phyloP scores from a whole-genome alignment of 2,329 filamentous ascomycete genomes.

The Aspergillus melleus region DNA sequence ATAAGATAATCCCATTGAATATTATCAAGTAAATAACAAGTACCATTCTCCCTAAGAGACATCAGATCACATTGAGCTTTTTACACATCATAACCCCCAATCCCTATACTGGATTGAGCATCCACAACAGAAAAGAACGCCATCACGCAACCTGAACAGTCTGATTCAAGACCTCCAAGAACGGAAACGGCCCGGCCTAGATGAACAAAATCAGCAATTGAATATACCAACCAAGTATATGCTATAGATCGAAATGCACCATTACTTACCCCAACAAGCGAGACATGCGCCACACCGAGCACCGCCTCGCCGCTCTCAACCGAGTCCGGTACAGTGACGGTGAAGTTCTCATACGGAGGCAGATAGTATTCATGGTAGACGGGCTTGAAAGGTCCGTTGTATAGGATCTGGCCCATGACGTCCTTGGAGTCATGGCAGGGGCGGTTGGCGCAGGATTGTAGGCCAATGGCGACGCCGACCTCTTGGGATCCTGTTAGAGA shows the following conservation, averaged over 20 bases:
- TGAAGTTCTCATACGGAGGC: conserved; percentile 34
- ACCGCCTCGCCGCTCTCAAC: conserved; percentile 17
- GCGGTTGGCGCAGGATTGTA: conserved; percentile 24
- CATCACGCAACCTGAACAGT: conserved; percentile 24
- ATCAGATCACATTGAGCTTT: neutral
- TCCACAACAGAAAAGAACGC: neutral
- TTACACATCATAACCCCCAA: neutral
- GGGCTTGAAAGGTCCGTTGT: conserved; percentile 30
- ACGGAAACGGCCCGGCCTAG: conserved; percentile 24
- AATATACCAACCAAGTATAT: neutral
- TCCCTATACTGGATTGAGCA: neutral
- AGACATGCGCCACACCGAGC: conserved; percentile 30
- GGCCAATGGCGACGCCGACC: conserved; percentile 31
- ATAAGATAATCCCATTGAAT: too few species aligned
- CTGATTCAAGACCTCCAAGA: conserved; percentile 26
- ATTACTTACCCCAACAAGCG: conserved; percentile 29
- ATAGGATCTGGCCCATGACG: conserved; percentile 26
- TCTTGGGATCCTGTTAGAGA: conserved; percentile 27
- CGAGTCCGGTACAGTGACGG: conserved; percentile 24
- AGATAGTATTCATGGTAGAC: conserved; percentile 22
- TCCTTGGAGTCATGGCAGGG: conserved; percentile 21
- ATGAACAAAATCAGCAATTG: conserved; percentile 3
- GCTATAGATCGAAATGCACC: too few species aligned
- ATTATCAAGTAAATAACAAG: too few species aligned
- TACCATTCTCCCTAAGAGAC: too few species aligned